These are phyloP conservation scores for Phylloporus gajari DNA, from an alignment of 1,284 basidiomycete species.

Conservation along the genomic window DNA sequence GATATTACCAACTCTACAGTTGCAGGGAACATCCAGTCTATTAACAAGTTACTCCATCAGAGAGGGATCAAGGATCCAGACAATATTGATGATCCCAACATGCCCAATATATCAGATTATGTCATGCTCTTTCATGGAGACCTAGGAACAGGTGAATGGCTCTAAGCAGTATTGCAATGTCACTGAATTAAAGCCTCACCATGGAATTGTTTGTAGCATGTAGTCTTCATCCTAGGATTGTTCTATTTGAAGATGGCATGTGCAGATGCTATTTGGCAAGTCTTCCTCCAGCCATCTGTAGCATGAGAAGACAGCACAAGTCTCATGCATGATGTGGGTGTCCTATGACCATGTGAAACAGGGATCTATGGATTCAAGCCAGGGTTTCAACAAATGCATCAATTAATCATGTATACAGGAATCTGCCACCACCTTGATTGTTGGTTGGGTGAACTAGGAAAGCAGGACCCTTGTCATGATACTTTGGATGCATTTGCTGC, in stretches of 20 bases:
- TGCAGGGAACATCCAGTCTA: background rate
- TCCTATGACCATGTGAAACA: background rate
- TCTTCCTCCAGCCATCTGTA: background rate
- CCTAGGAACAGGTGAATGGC: constrained; percentile 3
- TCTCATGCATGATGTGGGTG: background rate
- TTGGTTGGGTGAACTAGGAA: background rate
- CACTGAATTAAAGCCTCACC: constrained; percentile 5
- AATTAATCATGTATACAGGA: background rate
- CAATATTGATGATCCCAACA: background rate
- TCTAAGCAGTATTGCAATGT: background rate
- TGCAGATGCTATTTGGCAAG: constrained; percentile 2
- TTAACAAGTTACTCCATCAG: background rate
- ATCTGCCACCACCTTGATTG: background rate
- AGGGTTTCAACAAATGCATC: background rate
- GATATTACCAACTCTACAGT: constrained; percentile 11
- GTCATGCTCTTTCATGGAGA: constrained; percentile 4
- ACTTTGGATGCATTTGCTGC: background rate
- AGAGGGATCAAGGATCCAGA: background rate
- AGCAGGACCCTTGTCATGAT: background rate
- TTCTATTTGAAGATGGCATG: too few species aligned
- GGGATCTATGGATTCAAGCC: constrained; percentile 1
- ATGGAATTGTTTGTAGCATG: constrained; percentile 6
- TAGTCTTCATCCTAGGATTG: constrained; percentile 11
- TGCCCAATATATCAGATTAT: background rate
- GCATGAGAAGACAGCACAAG: background rate